Base-by-base conservation (phyloP, 352 stramenopile genomes). In the Peronospora tabacina region DNA sequence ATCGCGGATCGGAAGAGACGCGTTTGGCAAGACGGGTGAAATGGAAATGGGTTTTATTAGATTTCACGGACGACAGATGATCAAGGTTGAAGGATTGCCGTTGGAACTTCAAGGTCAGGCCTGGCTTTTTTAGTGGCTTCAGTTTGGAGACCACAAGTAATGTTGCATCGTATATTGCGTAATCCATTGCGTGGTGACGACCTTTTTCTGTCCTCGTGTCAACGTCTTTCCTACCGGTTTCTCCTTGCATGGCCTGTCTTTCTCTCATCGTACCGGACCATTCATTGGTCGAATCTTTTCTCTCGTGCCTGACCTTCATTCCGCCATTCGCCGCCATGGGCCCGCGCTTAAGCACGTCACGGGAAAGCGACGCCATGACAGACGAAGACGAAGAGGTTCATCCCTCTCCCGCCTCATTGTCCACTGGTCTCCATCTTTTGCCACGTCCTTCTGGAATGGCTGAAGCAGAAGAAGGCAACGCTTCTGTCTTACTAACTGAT, bases 301-400 rank as follows among this genome's bases (percentile, higher is more conserved):
- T 3, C 13, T 13, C 16, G 6, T 26, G 15, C 15, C 17, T 22
- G 0, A 22, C 36, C 2, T 17, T 12, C 34, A 41, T 41, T 41
- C 36, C 17, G 16, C 5, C 15, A 20, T 26, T 41, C 12, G 5
- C 36, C 5, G 7, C 10, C 3, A 77, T 77, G 68, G 68, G 68
- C 16, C 68, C 74, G 43, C 56, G 52, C 37, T 46, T 61, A 0
- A 72, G 56, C 44, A 63, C 53, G 1, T 26, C 54, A 30, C 59
- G 55, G 19, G 52, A 59, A 3, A 70, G 65, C 47, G 63, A 70
- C 49, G 46, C 32, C 39, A 45, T 26, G 4, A 15, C 44, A 20
- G 42, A 45, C 5, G 40, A 13, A 4, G 22, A 46, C 20, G 42
- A 45, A 8, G 40, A 13, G 8, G 19, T 32, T 15, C 20, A 19